Conservation (phyloP, 176 grass and related monocot genomes). For the Dactylis glomerata region DNA sequence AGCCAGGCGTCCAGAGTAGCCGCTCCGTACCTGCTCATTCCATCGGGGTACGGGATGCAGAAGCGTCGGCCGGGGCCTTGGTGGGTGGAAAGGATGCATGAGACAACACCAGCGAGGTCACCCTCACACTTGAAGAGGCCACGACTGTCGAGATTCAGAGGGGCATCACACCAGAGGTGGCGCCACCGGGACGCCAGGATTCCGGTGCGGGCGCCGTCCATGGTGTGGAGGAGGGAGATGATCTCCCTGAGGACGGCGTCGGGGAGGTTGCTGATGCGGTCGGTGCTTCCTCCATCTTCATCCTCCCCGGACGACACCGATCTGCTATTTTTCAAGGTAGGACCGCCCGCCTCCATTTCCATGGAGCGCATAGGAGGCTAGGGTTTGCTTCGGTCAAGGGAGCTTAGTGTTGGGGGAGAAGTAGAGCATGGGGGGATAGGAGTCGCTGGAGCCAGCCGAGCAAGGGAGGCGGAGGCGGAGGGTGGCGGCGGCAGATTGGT, state of each 20-base stretch:
- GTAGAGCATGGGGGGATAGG: neutral
- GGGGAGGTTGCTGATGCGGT: neutral
- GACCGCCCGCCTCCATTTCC: neutral
- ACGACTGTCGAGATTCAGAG: neutral
- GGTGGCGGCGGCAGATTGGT: neutral
- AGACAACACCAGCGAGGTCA: neutral
- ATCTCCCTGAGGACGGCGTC: neutral
- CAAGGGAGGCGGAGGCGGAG: neutral
- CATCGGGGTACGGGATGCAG: neutral
- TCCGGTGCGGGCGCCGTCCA: neutral
- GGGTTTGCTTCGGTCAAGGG: neutral
- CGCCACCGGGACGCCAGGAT: neutral
- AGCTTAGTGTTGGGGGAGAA: neutral
- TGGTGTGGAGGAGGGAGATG: neutral
- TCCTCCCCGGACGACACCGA: neutral
- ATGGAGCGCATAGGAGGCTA: neutral
- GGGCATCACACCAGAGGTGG: neutral
- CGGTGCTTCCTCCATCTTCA: neutral
- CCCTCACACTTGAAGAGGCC: neutral
- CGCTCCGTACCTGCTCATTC: neutral
- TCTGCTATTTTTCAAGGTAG: neutral
- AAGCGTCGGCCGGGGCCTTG: neutral
- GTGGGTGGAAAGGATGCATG: neutral
- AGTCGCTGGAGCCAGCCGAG: neutral
- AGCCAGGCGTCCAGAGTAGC: neutral